Conservation (phyloP, 2,329 filamentous ascomycete species). For the Hortaea werneckii region DNA sequence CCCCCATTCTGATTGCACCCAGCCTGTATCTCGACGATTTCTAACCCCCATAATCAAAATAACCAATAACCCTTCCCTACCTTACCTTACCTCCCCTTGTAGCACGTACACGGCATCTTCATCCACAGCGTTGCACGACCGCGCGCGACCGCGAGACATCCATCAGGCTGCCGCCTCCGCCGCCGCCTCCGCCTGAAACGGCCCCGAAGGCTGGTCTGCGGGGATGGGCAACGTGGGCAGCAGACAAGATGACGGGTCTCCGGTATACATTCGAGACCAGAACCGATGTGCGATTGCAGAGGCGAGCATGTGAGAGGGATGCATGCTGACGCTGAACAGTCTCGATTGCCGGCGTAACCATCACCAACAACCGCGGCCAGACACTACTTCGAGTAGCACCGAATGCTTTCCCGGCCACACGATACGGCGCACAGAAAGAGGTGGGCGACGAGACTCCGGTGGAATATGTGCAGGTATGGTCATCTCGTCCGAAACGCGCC, state of each 20-base stretch:
- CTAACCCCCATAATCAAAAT: too few relatives aligned
- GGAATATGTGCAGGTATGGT: slow-evolving; percentile 80
- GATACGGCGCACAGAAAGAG: slow-evolving; percentile 63
- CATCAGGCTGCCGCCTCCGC: not conserved
- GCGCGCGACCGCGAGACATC: too few relatives aligned
- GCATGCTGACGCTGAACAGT: slow-evolving; percentile 45
- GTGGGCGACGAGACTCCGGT: slow-evolving; percentile 63
- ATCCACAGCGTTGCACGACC: too few relatives aligned
- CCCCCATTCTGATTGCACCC: too few relatives aligned
- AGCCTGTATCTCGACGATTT: too few relatives aligned
- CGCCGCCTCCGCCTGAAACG: not conserved
- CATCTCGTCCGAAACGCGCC: not conserved
- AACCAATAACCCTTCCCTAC: too few relatives aligned
- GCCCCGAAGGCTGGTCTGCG: not conserved
- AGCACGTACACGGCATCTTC: too few relatives aligned
- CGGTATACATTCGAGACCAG: slow-evolving; percentile 83
- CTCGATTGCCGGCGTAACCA: slow-evolving; percentile 70
- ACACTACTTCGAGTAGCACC: slow-evolving; percentile 68
- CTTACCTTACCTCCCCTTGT: too few relatives aligned
- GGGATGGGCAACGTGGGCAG: slow-evolving; percentile 86
- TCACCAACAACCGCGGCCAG: slow-evolving; percentile 71
- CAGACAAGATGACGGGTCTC: slow-evolving; percentile 70
- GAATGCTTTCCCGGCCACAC: slow-evolving; percentile 77
- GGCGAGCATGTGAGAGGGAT: not conserved
- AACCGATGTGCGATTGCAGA: slow-evolving; percentile 56